phyloP scores from a whole-genome alignment of 2,329 filamentous ascomycete species.

The Macrophomina phaseolina region DNA sequence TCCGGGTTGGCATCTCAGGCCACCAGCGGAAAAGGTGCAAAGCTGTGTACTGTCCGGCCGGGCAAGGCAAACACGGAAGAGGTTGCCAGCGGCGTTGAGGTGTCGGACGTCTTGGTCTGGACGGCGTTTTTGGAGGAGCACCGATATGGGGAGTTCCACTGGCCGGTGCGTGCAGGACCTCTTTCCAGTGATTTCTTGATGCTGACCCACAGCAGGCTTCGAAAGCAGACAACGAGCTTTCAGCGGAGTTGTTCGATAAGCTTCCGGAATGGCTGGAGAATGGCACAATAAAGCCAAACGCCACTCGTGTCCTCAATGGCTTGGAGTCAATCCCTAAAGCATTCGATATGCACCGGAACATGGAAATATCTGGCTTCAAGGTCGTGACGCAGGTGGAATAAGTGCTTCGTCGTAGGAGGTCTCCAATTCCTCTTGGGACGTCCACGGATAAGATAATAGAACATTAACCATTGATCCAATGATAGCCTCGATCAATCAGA shows the following conservation, averaged over 20 bases:
- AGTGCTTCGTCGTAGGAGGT: constrained; percentile 23
- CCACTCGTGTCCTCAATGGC: constrained; percentile 38
- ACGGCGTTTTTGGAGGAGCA: constrained; percentile 51
- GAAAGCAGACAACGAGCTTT: constrained; percentile 45
- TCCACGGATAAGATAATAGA: too few relatives aligned
- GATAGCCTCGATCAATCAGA: too few relatives aligned
- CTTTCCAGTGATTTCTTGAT: too few relatives aligned
- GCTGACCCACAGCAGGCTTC: constrained; percentile 35
- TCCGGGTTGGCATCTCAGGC: constrained; percentile 43
- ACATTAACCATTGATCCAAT: too few relatives aligned
- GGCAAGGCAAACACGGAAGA: constrained; percentile 48
- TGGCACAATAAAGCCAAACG: constrained; percentile 46
- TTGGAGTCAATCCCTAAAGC: constrained; percentile 42
- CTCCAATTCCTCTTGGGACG: neutral
- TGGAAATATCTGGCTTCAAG: constrained; percentile 49
- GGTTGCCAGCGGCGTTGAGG: constrained; percentile 40
- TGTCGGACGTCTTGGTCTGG: constrained; percentile 53
- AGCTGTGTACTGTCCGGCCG: constrained; percentile 51
- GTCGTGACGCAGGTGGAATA: constrained; percentile 42
- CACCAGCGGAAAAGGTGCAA: constrained; percentile 36
- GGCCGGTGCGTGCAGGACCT: constrained; percentile 41
- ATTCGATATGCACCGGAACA: constrained; percentile 48
- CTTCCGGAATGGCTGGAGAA: constrained; percentile 43
- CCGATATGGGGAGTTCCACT: constrained; percentile 43
- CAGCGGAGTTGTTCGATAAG: constrained; percentile 45